These are phyloP conservation scores for Apiospora phragmitis DNA, from an alignment of 2,329 filamentous ascomycete species.

Conservation along the genomic window DNA sequence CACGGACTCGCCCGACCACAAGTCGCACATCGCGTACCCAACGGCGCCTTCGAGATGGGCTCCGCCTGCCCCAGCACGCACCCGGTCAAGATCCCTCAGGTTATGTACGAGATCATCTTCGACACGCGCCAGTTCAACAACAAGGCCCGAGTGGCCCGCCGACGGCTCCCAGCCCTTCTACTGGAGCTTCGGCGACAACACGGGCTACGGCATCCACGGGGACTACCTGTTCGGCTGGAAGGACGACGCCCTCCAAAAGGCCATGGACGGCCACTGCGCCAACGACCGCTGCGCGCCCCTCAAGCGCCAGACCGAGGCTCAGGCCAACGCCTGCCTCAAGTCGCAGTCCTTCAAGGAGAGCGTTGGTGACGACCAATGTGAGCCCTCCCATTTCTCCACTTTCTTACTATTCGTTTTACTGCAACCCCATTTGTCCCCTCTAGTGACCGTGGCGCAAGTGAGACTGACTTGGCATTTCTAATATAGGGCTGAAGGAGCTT, in stretches of 20 bases:
- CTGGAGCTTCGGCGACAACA: constrained; percentile 34
- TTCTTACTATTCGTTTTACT: background rate
- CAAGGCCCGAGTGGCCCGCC: constrained; percentile 34
- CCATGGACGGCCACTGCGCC: constrained; percentile 36
- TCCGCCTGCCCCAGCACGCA: constrained; percentile 30
- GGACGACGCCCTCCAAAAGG: constrained; percentile 37
- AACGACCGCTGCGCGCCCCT: constrained; percentile 31
- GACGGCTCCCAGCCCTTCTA: constrained; percentile 34
- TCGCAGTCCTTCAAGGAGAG: constrained; percentile 23
- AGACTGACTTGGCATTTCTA: background rate
- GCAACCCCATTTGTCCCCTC: background rate
- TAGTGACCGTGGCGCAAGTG: background rate
- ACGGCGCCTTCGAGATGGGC: constrained; percentile 30
- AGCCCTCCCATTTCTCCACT: background rate
- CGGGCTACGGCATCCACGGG: constrained; percentile 37
- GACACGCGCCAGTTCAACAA: constrained; percentile 36
- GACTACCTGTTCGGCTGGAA: constrained; percentile 42
- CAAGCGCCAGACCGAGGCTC: constrained; percentile 29
- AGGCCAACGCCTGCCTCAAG: constrained; percentile 32
- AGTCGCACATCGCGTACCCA: constrained; percentile 31
- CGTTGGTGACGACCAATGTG: constrained; percentile 22
- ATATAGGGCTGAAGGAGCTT: background rate
- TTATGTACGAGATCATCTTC: constrained; percentile 45
- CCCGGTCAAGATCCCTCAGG: constrained; percentile 36
- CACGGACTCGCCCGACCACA: constrained; percentile 33